Conservation (phyloP, 106 monocot genomes). For the Triglochin maritima region DNA sequence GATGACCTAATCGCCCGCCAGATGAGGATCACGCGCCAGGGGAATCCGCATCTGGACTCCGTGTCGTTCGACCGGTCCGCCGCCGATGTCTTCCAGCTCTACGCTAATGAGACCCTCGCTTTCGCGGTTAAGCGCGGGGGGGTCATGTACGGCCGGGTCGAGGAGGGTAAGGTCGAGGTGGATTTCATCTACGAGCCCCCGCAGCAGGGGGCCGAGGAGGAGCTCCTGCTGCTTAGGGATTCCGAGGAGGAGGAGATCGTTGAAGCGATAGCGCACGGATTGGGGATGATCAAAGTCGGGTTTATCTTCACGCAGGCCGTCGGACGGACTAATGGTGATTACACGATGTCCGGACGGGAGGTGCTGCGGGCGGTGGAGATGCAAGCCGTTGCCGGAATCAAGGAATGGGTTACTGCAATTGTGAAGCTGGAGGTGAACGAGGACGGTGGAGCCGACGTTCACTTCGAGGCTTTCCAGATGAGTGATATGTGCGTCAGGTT, state of each 20-base stretch:
- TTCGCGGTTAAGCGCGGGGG: constrained; percentile 88
- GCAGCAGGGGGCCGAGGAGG: constrained; percentile 69
- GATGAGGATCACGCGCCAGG: constrained; percentile 80
- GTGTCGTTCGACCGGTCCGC: constrained; percentile 79
- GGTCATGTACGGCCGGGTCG: constrained; percentile 71
- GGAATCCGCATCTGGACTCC: constrained; percentile 51
- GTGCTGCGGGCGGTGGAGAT: constrained; percentile 72
- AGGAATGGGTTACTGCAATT: constrained; percentile 87
- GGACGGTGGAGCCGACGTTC: constrained; percentile 74
- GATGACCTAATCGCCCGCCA: constrained; percentile 92
- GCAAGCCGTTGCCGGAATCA: constrained; percentile 64
- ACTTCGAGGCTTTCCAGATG: constrained; percentile 99
- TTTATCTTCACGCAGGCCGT: constrained; percentile 88
- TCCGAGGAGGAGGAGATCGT: constrained; percentile 66
- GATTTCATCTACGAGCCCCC: constrained; percentile 98
- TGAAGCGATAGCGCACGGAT: constrained; percentile 70
- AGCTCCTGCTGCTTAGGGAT: constrained; percentile 43
- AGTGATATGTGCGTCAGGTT: constrained; percentile 76
- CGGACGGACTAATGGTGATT: constrained; percentile 59
- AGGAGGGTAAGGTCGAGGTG: constrained; percentile 32
- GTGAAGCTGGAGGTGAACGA: constrained; percentile 84
- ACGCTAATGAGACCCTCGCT: constrained; percentile 59
- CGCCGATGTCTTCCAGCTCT: constrained; percentile 74
- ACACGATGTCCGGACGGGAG: constrained; percentile 71
- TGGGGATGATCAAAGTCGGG: constrained; percentile 79